These are phyloP conservation scores for Hyphopichia homilentoma DNA, from an alignment of 805 yeast species.

Conservation along the genomic window DNA sequence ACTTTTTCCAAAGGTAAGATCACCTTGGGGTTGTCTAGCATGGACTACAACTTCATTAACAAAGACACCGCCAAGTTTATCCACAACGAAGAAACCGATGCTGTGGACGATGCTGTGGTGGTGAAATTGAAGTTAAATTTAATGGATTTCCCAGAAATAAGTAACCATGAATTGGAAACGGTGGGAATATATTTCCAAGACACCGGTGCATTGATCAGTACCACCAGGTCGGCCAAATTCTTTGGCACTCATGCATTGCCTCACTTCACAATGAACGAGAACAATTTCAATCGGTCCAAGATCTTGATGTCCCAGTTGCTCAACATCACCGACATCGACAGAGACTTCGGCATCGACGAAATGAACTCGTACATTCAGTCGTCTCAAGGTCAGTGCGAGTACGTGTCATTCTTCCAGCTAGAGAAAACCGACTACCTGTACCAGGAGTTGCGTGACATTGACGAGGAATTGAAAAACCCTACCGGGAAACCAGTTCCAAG, in stretches of 20 bases:
- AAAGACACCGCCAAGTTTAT: conserved; percentile 12
- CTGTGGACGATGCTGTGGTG: conserved; percentile 29
- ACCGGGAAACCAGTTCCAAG: conserved; percentile 69
- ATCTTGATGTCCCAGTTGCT: conserved; percentile 40
- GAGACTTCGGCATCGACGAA: conserved; percentile 35
- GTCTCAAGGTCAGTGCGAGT: conserved; percentile 59
- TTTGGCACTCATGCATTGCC: conserved; percentile 60
- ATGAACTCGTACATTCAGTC: conserved; percentile 32
- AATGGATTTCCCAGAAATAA: conserved; percentile 44
- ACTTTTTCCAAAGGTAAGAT: conserved; percentile 24
- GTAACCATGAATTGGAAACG: conserved; percentile 48
- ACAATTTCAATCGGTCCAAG: conserved; percentile 43
- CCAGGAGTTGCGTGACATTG: conserved; percentile 57
- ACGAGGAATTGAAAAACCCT: conserved; percentile 69
- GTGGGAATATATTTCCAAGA: conserved; percentile 65
- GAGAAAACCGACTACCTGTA: conserved; percentile 54
- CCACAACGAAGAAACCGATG: conserved; percentile 7
- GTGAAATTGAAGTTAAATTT: conserved; percentile 27
- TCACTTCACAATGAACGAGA: conserved; percentile 44
- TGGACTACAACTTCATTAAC: conserved; percentile 20
- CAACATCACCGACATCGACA: conserved; percentile 38
- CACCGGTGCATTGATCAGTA: conserved; percentile 57
- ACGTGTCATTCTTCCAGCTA: conserved; percentile 62
- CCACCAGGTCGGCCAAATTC: conserved; percentile 63
- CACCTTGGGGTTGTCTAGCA: conserved; percentile 16